Conservation (phyloP, 1,284 basidiomycete genomes). For the Cystobasidium pallidum region DNA sequence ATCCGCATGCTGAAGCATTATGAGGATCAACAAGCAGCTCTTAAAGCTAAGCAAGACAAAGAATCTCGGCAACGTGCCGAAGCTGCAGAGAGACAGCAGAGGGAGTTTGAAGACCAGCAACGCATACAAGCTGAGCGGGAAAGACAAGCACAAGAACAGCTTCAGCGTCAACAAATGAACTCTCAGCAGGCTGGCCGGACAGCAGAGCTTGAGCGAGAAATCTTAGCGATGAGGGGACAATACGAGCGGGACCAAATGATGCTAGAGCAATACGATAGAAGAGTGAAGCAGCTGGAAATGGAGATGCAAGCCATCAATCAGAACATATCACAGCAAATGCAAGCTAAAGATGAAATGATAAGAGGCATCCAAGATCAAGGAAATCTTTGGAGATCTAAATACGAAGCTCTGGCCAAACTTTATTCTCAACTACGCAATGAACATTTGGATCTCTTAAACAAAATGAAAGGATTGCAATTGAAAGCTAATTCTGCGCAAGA, state of each 20-base stretch:
- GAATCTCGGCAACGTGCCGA: conserved; percentile 81
- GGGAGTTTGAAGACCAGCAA: conserved; percentile 89
- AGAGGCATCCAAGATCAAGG: conserved; percentile 96
- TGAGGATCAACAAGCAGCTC: conserved; percentile 87
- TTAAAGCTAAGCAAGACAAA: conserved; percentile 76
- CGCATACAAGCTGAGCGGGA: conserved; percentile 85
- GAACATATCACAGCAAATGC: conserved; percentile 85
- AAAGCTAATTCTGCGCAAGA: conserved; percentile 99
- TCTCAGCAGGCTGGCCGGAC: conserved; percentile 61
- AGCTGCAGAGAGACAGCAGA: conserved; percentile 76
- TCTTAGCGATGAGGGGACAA: conserved; percentile 91
- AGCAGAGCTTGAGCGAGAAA: conserved; percentile 83
- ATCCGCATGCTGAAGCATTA: conserved; percentile 94
- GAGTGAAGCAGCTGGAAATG: conserved; percentile 93
- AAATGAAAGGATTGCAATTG: conserved; percentile 96
- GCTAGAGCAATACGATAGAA: conserved; percentile 96
- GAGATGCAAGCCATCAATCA: conserved; percentile 78
- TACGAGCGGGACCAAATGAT: conserved; percentile 98
- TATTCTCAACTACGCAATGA: conserved; percentile 97
- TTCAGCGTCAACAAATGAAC: conserved; percentile 71
- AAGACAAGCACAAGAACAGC: conserved; percentile 82
- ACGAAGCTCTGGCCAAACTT: conserved; percentile 96
- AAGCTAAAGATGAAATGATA: conserved; percentile 93
- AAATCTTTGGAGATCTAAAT: conserved; percentile 96
- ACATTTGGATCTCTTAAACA: conserved; percentile 94